Evolutionary conservation across 257 asterid genomes (phyloP).

Genomic region (Scutellaria barbata): DNA sequence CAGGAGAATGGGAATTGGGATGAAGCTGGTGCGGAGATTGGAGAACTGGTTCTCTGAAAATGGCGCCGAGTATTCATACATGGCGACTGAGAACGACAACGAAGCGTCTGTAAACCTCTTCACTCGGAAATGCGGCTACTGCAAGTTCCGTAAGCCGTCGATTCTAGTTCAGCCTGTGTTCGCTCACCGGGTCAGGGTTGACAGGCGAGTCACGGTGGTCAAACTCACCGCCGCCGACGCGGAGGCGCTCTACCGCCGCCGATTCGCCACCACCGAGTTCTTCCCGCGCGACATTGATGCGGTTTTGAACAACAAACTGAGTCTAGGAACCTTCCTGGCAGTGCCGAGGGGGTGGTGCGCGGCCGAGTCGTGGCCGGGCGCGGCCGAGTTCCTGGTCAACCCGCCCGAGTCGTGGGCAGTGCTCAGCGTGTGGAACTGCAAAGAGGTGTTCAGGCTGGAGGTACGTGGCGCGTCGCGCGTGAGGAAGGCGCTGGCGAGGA

Average conservation of each 20-base stretch:
- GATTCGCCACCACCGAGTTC: conserved; percentile 73
- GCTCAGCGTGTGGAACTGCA: conserved; percentile 84
- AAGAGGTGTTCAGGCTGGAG: conserved; percentile 73
- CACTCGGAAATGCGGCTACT: conserved; percentile 75
- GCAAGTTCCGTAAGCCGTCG: conserved; percentile 79
- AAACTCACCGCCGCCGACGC: conserved; percentile 62
- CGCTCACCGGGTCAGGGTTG: conserved; percentile 58
- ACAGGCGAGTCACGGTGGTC: conserved; percentile 46
- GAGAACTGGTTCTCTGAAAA: conserved; percentile 77
- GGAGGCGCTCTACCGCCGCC: conserved; percentile 65
- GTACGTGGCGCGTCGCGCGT: conserved; percentile 84
- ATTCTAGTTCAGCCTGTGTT: conserved; percentile 82
- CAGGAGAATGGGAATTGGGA: conserved; percentile 91
- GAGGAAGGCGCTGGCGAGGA: conserved; percentile 47
- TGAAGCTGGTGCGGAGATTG: conserved; percentile 60
- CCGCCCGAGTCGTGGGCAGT: conserved; percentile 91
- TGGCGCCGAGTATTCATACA: conserved; percentile 83
- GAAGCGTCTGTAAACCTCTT: conserved; percentile 74
- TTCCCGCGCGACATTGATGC: conserved; percentile 90
- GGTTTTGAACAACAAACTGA: conserved; percentile 55
- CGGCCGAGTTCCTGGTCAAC: conserved; percentile 44
- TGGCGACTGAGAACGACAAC: conserved; percentile 92
- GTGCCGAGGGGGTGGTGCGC: conserved; percentile 47
- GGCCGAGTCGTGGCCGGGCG: conserved; percentile 63
- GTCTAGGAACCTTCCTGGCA: conserved; percentile 73